Percentiles rank a stretch among this genome's conserved stretches.
phyloP scores from a whole-genome alignment of 345 rosid species.

The Acer yangbiense region DNA sequence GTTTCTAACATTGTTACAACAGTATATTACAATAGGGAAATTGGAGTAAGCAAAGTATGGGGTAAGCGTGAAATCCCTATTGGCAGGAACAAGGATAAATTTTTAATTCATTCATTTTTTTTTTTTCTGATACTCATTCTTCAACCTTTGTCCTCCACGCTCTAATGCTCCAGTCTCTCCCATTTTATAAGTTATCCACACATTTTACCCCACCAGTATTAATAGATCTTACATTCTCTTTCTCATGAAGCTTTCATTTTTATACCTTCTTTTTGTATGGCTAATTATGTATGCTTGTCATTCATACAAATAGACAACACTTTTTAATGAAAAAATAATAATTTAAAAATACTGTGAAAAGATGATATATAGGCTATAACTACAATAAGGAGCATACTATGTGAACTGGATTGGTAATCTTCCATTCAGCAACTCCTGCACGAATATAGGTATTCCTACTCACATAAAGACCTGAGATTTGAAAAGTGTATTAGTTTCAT shows the following conservation, averaged over 20 bases:
- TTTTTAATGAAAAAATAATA: background rate
- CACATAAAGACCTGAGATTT: constrained; percentile 76
- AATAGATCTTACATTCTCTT: background rate
- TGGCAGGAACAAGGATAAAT: too few relatives aligned
- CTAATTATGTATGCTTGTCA: background rate
- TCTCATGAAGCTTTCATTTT: background rate
- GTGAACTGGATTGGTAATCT: constrained; percentile 90
- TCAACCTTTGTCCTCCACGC: too few relatives aligned
- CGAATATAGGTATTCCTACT: constrained; percentile 94
- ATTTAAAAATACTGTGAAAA: background rate
- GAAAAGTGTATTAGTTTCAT: constrained; percentile 20
- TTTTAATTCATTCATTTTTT: too few relatives aligned
- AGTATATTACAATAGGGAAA: background rate
- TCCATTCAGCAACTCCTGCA: constrained; percentile 91
- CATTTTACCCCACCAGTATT: background rate
- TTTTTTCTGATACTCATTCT: too few relatives aligned
- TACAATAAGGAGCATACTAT: constrained; percentile 50
- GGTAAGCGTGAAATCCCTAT: too few relatives aligned
- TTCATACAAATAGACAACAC: background rate
- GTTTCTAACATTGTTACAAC: background rate
- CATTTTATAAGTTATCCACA: background rate
- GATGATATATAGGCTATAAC: background rate
- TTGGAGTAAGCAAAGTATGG: background rate
- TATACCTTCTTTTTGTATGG: background rate
- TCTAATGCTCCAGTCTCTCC: too few relatives aligned